Conservation (phyloP, 306 rosid genomes). For the Hippophae rhamnoides region DNA sequence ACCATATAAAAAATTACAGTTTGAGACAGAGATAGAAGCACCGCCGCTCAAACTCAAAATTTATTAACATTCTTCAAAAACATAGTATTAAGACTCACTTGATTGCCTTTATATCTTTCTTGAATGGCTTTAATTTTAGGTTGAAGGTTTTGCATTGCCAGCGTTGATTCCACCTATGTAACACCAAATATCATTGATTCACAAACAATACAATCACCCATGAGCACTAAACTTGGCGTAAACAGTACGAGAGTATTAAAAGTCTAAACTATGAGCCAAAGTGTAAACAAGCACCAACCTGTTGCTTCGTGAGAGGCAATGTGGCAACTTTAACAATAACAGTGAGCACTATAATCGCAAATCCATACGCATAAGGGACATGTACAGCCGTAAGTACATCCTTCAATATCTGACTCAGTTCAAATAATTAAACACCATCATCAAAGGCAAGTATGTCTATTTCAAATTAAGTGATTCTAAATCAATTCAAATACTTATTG, state of each 20-base stretch:
- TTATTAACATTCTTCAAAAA: slow-evolving; percentile 2
- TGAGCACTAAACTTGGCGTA: not conserved
- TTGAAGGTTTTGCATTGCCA: slow-evolving; percentile 98
- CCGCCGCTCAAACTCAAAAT: slow-evolving; percentile 17
- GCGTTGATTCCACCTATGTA: slow-evolving; percentile 78
- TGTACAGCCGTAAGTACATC: slow-evolving; percentile 74
- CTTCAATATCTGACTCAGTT: slow-evolving; percentile 57
- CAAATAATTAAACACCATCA: not conserved
- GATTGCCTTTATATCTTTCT: slow-evolving; percentile 94
- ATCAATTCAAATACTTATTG: not conserved
- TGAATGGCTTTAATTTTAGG: slow-evolving; percentile 97
- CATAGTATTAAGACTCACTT: slow-evolving; percentile 44
- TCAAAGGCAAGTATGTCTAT: not conserved
- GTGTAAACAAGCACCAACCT: slow-evolving; percentile 41
- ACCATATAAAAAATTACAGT: slow-evolving; percentile 17
- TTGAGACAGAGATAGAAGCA: slow-evolving; percentile 7
- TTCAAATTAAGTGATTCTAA: not conserved
- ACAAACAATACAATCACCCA: not conserved
- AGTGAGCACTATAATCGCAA: slow-evolving; percentile 90
- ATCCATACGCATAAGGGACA: slow-evolving; percentile 86
- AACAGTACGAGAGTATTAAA: too few relatives aligned
- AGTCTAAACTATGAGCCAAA: not conserved
- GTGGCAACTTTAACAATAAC: slow-evolving; percentile 70
- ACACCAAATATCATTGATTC: slow-evolving; percentile 1
- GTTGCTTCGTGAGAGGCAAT: slow-evolving; percentile 86